Base-by-base conservation (phyloP, 1,139 yeast genomes). In the Pichia inconspicua region DNA sequence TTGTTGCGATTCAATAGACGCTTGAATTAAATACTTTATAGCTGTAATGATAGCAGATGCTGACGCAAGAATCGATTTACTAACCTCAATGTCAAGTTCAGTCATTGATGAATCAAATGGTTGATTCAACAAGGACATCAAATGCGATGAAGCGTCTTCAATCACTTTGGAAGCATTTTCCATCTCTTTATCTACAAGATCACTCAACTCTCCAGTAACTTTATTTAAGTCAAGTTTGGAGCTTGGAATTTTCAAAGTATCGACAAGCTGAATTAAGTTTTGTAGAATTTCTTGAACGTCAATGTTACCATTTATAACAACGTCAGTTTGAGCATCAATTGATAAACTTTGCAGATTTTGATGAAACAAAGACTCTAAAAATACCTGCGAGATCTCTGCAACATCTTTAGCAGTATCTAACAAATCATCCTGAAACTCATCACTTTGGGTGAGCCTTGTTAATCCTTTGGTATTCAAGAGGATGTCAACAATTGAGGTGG, bases 21-120 rank as follows among this genome's bases (percentile, higher is more conserved):
- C 83, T 53, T 73, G 70, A 47, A 89, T 83, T 57, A 88, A 75
- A 19, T 77, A 72, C 7, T 84, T 80, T 46, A 89, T 84, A 0
- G 96, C 89, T 53, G 82, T 80, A 2, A 94, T 86, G 27, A 88
- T 84, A 17, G 89, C 87, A 56, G 83, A 77, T 0, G 96, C 95
- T 28, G 94, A 88, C 5, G 83, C 72, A 44, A 88, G 69, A 52
- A 89, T 77, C 0, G 92, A 85, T 56, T 82, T 87, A 63, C 86
- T 89, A 31, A 88, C 80, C 60, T 84, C 85, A 41, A 81, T 63
- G 53, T 83, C 84, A 41, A 78, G 77, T 32, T 81, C 76, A 10
- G 78, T 72, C 48, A 82, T 66, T 39, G 71, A 69, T 25, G 86
- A 79, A 58, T 80, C 76, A 44, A 71, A 67, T 11, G 76, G 70